Evolutionary conservation across 306 rosid species (phyloP).

Genomic region (Begonia fuchsioides): DNA sequence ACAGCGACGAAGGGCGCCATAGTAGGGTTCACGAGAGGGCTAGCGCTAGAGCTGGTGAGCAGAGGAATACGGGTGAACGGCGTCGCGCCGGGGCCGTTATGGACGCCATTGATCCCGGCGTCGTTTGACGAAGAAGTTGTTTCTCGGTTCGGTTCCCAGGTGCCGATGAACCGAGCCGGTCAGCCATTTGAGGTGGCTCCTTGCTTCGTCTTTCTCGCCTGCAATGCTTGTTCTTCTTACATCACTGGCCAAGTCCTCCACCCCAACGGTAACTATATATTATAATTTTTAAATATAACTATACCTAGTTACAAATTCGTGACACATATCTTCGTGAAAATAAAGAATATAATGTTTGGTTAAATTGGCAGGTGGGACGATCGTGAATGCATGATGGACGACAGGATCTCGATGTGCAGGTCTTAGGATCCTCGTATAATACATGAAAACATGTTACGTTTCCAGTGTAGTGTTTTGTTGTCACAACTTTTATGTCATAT

Average conservation of each 20-base stretch:
- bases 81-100: conserved; percentile 79
- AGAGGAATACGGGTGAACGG: conserved; percentile 62
- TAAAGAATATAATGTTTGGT: no score
- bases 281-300: no score
- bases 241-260: conserved; percentile 73
- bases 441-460: no score
- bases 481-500: no score
- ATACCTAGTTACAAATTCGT: no score
- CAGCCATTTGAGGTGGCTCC: conserved; percentile 80
- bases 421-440: no score
- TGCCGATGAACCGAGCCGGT: conserved; percentile 66
- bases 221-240: conserved; percentile 54
- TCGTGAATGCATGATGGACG: no score
- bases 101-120: conserved; percentile 55
- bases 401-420: no score
- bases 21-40: conserved; percentile 57
- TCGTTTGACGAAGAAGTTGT: conserved; percentile 23
- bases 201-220: conserved; percentile 48
- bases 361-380: no score
- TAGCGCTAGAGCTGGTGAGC: conserved; percentile 37
- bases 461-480: no score
- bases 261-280: conserved; percentile 81
- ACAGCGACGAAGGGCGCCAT: conserved; percentile 61
- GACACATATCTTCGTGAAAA: no score
- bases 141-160: conserved; percentile 22